Conservation (phyloP, 805 yeast species). For the Hanseniaspora singularis region DNA sequence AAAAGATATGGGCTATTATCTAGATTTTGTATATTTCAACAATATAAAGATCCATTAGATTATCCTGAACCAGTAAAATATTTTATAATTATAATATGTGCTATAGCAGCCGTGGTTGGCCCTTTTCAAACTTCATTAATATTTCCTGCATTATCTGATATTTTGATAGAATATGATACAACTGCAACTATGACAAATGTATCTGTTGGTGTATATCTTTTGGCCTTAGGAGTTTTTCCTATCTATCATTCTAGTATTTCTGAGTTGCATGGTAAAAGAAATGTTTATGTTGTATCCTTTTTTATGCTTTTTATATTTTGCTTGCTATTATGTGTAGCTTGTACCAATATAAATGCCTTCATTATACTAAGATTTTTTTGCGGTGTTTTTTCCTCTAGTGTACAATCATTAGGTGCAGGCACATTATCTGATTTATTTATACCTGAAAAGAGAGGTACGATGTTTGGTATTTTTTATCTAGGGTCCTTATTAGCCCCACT, state of each 20-base stretch:
- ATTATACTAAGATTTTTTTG: conserved; percentile 58
- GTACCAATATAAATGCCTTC: conserved; percentile 48
- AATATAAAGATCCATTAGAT: conserved; percentile 58
- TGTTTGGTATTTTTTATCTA: conserved; percentile 67
- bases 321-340: conserved; percentile 52
- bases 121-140: conserved; percentile 84
- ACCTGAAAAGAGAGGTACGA: conserved; percentile 59
- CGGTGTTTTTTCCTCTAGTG: conserved; percentile 77
- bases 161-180: conserved; percentile 45
- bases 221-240: conserved; percentile 69
- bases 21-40: conserved; percentile 43
- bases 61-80: conserved; percentile 42
- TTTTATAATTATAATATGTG: conserved; percentile 51
- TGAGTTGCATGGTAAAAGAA: conserved; percentile 62
- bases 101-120: conserved; percentile 64
- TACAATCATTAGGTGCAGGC: conserved; percentile 84
- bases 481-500: conserved; percentile 77
- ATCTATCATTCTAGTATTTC: conserved; percentile 81
- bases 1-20: conserved; percentile 52
- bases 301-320: conserved; percentile 50
- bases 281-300: conserved; percentile 61
- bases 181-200: conserved; percentile 52
- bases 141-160: conserved; percentile 61
- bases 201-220: conserved; percentile 65
- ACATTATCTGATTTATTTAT: conserved; percentile 63